Percentiles rank a stretch among this genome's conserved stretches.
These are phyloP conservation scores for Chlorella sp. DNA, from an alignment of 139 green algal genomes.

Conservation along the genomic window DNA sequence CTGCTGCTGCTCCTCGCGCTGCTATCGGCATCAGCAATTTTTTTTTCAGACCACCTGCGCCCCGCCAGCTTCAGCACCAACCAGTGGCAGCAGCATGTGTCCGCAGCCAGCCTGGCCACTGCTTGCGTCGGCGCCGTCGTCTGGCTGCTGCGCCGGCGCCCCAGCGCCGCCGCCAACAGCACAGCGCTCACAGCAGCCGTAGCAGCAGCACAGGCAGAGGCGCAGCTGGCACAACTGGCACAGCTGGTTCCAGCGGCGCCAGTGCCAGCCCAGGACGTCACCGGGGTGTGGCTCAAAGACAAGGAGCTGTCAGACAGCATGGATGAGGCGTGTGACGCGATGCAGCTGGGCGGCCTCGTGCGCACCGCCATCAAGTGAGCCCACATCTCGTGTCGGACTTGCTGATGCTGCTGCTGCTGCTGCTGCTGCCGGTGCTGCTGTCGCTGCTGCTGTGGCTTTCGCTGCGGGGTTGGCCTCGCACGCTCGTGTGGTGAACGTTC, in stretches of 20 bases:
- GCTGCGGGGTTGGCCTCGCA: not conserved
- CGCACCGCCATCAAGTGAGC: conserved; percentile 28
- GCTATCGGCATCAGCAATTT: not conserved
- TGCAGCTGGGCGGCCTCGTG: conserved; percentile 35
- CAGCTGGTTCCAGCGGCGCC: not conserved
- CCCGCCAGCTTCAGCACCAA: not conserved
- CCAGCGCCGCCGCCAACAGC: not conserved
- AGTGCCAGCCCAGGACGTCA: not conserved
- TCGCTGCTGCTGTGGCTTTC: not conserved
- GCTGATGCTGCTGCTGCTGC: not conserved
- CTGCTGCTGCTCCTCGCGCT: not conserved
- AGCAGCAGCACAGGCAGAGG: conserved; percentile 7
- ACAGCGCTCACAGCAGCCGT: no score
- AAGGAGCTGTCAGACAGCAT: conserved; percentile 24
- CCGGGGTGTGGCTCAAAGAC: conserved; percentile 38
- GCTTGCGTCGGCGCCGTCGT: not conserved
- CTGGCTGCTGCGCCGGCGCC: not conserved
- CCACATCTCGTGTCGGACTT: not conserved
- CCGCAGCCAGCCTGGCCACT: not conserved
- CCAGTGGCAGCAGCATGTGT: not conserved
- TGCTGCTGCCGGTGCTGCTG: no score
- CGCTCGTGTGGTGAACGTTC: not conserved
- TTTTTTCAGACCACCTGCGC: not conserved
- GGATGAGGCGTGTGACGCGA: conserved; percentile 35
- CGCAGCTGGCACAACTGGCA: not conserved